Base-by-base conservation (phyloP, 805 yeast genomes). In the Hanseniaspora meyeri region DNA sequence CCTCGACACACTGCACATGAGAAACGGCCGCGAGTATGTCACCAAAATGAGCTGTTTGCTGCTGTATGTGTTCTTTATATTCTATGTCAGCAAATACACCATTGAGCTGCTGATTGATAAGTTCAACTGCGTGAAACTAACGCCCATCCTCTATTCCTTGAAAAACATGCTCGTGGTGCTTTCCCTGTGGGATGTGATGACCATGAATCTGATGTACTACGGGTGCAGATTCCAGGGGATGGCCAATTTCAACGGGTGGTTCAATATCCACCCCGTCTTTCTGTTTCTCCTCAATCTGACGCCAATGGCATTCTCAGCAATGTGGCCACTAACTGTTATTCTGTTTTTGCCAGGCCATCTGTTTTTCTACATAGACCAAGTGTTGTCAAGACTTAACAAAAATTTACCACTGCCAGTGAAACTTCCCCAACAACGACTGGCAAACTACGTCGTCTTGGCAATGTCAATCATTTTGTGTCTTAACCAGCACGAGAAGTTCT, bases 211-310 rank as follows among this genome's bases (percentile, higher is more conserved):
- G n/a, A 45, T 29, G 14, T 52, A 52, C 27, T 52, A 52, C 27
- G 20, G 43, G 14, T 27, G 38, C 8, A 38, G 45, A 45, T 52
- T 52, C 36, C 32, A 46, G 19, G 46, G 39, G 29, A 14, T 29
- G 14, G 56, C 45, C 6, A 52, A 52, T 29, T 29, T 52, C 24
- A 38, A 45, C 32, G 42, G 42, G 16, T 52, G 56, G 56, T 38
- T 52, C n/a, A 19, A 45, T 31, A 40, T 45, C 17, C 56, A 52
- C 17, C 50, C 56, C 6, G 46, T 52, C 9, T 5, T 45, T 24
- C 10, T 52, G 1, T 38, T 11, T 19, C 20, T 52, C 9, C 12
- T 46, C 11, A 52, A 52, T 17, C 24, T 45, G 29, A 37, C 24
- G 2, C 32, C 46, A 17, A 38, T 38, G 8, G 20, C 27, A 11